Evolutionary conservation across 2,329 filamentous ascomycete genomes (phyloP).

Genomic region (Fusarium lateritium): DNA sequence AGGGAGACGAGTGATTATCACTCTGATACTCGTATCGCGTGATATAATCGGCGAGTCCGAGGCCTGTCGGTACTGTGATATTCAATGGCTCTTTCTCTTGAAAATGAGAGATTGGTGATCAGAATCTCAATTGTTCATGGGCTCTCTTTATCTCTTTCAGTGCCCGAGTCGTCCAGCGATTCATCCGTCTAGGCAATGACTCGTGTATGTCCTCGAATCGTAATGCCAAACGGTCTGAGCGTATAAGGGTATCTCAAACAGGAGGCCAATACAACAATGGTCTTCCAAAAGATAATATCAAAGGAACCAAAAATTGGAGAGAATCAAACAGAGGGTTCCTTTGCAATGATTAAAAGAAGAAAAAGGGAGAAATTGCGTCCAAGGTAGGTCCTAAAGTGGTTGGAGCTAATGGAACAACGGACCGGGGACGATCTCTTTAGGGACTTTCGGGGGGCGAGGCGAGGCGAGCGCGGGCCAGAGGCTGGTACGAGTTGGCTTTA

Average conservation of each 20-base stretch:
- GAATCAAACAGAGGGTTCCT: too few species aligned
- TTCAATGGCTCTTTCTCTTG: neutral
- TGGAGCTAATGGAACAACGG: constrained; percentile 32
- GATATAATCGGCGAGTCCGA: constrained; percentile 12
- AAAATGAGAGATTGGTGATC: constrained; percentile 8
- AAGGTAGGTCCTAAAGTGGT: constrained; percentile 28
- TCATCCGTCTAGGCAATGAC: constrained; percentile 28
- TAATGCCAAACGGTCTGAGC: constrained; percentile 10
- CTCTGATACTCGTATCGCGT: constrained; percentile 9
- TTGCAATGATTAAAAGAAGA: neutral
- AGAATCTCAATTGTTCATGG: neutral
- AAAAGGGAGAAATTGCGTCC: constrained; percentile 34
- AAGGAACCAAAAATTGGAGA: neutral
- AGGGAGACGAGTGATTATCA: constrained; percentile 4
- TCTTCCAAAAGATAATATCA: neutral
- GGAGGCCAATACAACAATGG: neutral
- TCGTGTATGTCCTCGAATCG: constrained; percentile 15
- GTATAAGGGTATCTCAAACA: constrained; percentile 13
- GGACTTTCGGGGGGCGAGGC: constrained; percentile 5
- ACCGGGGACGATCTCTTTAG: constrained; percentile 31
- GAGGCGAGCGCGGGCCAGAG: constrained; percentile 9
- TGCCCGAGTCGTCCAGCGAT: constrained; percentile 15
- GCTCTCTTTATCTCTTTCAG: constrained; percentile 5
- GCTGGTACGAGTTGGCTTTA: neutral
- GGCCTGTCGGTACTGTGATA: constrained; percentile 17